Evolutionary conservation across 1,284 basidiomycete species (phyloP).

Genomic region (Calocybe gambosa): DNA sequence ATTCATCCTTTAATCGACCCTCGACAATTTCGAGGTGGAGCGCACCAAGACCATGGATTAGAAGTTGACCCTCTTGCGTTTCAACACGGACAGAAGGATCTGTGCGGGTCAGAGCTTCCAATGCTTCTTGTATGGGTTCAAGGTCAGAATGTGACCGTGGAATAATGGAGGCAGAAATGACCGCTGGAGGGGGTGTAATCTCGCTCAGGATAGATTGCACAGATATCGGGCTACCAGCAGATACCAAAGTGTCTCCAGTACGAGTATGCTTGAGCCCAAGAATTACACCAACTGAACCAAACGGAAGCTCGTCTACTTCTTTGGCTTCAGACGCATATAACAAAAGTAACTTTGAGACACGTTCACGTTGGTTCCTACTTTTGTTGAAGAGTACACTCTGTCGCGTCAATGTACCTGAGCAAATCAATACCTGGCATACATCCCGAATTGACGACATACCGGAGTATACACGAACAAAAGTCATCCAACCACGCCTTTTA

Average conservation of each 20-base stretch:
- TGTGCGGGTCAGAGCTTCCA: slow-evolving; percentile 73
- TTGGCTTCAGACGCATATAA: slow-evolving; percentile 76
- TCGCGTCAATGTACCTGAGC: slow-evolving; percentile 58
- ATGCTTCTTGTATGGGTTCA: slow-evolving; percentile 68
- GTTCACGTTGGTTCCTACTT: slow-evolving; percentile 65
- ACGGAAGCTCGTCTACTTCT: slow-evolving; percentile 77
- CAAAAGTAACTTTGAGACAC: slow-evolving; percentile 71
- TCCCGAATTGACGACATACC: slow-evolving; percentile 37
- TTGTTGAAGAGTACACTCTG: slow-evolving; percentile 64
- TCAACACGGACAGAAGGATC: slow-evolving; percentile 82
- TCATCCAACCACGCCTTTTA: slow-evolving; percentile 82
- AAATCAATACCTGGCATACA: neutral
- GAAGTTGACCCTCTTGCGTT: slow-evolving; percentile 73
- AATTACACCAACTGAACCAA: slow-evolving; percentile 82
- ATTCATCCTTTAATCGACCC: slow-evolving; percentile 73
- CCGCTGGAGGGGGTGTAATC: slow-evolving; percentile 68
- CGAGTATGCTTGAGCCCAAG: slow-evolving; percentile 79
- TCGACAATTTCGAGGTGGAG: slow-evolving; percentile 87
- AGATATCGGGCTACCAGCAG: slow-evolving; percentile 32
- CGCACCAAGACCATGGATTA: slow-evolving; percentile 80
- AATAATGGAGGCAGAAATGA: slow-evolving; percentile 75
- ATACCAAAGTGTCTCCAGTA: slow-evolving; percentile 82
- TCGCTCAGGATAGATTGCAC: slow-evolving; percentile 45
- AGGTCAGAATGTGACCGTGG: slow-evolving; percentile 80
- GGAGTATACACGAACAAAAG: slow-evolving; percentile 85